Evolutionary conservation across 2,329 filamentous ascomycete species (phyloP), one percentile per base, ranked within the genome.

Genomic region (Sordariomycetes sp.): DNA sequence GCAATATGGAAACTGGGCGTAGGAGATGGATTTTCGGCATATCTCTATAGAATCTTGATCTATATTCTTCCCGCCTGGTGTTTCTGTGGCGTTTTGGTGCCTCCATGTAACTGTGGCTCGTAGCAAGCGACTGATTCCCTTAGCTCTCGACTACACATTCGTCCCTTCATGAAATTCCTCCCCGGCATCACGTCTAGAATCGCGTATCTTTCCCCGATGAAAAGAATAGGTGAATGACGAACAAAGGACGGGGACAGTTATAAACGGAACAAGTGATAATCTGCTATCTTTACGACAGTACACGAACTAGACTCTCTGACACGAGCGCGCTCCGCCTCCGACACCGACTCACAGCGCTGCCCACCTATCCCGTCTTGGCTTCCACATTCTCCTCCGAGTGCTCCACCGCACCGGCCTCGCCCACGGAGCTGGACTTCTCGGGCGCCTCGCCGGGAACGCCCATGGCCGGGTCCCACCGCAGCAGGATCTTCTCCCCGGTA

Each of bases 391-490:
- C 12, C 37, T 40, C 37, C 11, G 37, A 14, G 12, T 40, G 37
- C 37, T 40, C 37, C 37, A 11, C 12, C 37, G 37, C 37, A 40
- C 37, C 12, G 12, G 12, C 37, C 37, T 40, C 37, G 37, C 12
- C 37, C 11, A 3, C 37, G 18, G 4, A 40, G 37, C 12, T 11
- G 37, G 37, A 5, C 37, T 40, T 40, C 37, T 40, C 37, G 12
- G 37, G 37, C 37, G 37, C 37, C 37, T 40, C 37, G 37, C 37
- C 37, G 18, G 37, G 37, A 5, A 40, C 37, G 25, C 68, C 68
- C 68, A 70, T 70, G 48, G 65, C 67, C 50, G 62, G 60, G 25
- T 68, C 63, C 68, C 68, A 70, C 43, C 69, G 64, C 34, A 70
- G 61, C 60, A 67, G 60, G 4, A 69, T 55, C 62, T 68, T 70